Percentiles rank a stretch among this genome's conserved stretches.
Conservation (phyloP, 176 grass and related monocot species). For the Dactylis glomerata region DNA sequence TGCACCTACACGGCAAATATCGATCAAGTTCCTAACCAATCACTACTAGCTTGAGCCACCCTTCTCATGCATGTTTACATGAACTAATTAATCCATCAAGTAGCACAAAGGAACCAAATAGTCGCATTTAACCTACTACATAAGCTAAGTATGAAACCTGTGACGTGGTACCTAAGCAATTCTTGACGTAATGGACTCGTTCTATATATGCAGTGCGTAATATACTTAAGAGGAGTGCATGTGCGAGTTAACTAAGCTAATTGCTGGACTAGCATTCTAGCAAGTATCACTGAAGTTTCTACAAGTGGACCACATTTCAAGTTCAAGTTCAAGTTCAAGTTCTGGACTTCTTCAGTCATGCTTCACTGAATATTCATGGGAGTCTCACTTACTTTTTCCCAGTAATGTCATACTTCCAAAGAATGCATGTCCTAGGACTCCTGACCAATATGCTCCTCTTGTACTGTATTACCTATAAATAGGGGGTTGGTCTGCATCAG, state of each 20-base stretch:
- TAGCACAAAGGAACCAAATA: not conserved
- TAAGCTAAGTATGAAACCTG: not conserved
- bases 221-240: too few relatives aligned
- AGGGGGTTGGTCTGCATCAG: not conserved
- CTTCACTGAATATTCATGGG: slow-evolving; percentile 15
- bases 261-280: not conserved
- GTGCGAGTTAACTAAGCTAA: not conserved
- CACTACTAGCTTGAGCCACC: not conserved
- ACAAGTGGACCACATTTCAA: slow-evolving; percentile 7
- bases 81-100: not conserved
- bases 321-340: not conserved
- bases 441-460: not conserved
- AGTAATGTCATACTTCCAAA: not conserved
- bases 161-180: not conserved
- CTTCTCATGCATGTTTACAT: not conserved
- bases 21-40: not conserved
- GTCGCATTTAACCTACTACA: not conserved
- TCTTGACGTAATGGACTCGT: slow-evolving; percentile 7
- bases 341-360: not conserved
- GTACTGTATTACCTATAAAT: slow-evolving; percentile 1
- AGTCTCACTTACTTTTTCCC: slow-evolving; percentile 4
- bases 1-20: not conserved
- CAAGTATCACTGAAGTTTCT: not conserved
- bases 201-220: not conserved
- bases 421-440: not conserved